Evolutionary conservation across 768 basidiomycete genomes (phyloP).

Genomic region (Trametes coccinea): DNA sequence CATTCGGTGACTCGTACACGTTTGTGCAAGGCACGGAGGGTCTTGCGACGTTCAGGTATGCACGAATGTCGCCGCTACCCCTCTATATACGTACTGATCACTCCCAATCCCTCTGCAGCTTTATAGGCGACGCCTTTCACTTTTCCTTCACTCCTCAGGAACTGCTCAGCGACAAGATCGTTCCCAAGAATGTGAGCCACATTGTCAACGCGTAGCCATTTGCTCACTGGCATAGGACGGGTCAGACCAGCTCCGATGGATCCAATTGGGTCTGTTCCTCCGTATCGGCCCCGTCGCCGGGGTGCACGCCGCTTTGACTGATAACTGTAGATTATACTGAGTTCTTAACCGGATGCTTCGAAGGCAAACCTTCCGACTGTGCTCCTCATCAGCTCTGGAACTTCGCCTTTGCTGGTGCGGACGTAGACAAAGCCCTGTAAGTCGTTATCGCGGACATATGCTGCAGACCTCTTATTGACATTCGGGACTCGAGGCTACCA

Average conservation of each 20-base stretch:
- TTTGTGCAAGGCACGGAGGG: constrained; percentile 53
- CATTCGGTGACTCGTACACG: constrained; percentile 58
- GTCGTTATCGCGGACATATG: neutral
- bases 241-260: constrained; percentile 58
- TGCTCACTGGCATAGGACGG: too few relatives aligned
- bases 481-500: constrained; percentile 38
- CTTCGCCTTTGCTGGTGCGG: constrained; percentile 52
- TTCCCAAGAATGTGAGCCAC: constrained; percentile 47
- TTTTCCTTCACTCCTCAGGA: constrained; percentile 44
- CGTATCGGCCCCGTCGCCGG: too few relatives aligned
- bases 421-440: constrained; percentile 22
- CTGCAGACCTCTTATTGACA: neutral
- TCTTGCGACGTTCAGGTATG: constrained; percentile 50
- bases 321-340: constrained; percentile 39
- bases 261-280: constrained; percentile 46
- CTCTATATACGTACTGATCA: neutral
- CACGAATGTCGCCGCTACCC: neutral
- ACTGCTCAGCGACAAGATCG: constrained; percentile 44
- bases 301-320: neutral
- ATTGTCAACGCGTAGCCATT: too few relatives aligned
- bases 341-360: constrained; percentile 53
- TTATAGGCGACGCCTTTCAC: constrained; percentile 49
- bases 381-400: constrained; percentile 49
- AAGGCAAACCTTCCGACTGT: constrained; percentile 45
- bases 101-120: constrained; percentile 33